Percentiles rank a stretch among this genome's conserved stretches.
These are phyloP conservation scores for Cyclostephanos tholiformis DNA, from an alignment of 108 stramenopile species.

Conservation along the genomic window DNA sequence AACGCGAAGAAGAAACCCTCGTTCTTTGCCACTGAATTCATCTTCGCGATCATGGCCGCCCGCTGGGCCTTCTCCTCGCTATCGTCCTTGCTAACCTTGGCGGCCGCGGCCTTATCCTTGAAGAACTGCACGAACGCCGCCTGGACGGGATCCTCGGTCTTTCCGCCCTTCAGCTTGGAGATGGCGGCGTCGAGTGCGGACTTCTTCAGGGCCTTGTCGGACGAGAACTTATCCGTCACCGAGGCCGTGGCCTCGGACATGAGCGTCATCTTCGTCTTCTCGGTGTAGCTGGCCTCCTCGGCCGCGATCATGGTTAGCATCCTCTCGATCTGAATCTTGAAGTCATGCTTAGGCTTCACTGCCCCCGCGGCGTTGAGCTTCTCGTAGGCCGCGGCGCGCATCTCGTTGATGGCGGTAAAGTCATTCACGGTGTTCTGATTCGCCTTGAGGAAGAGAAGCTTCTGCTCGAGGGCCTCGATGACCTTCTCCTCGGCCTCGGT, in stretches of 20 bases:
- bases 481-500: conserved; percentile 80
- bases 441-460: conserved; percentile 76
- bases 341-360: conserved; percentile 86
- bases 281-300: conserved; percentile 70
- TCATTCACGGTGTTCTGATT: conserved; percentile 73
- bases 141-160: conserved; percentile 69
- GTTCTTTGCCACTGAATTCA: conserved; percentile 74
- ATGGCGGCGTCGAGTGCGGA: conserved; percentile 74
- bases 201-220: conserved; percentile 73
- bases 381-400: conserved; percentile 67
- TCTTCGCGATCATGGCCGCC: conserved; percentile 72
- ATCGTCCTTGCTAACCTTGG: conserved; percentile 67
- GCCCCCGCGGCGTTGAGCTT: conserved; percentile 83
- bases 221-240: conserved; percentile 66
- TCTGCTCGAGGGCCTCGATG: conserved; percentile 73
- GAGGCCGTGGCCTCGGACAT: conserved; percentile 82
- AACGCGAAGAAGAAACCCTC: conserved; percentile 83
- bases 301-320: conserved; percentile 72
- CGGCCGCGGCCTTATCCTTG: conserved; percentile 70
- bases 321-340: conserved; percentile 83
- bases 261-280: conserved; percentile 82
- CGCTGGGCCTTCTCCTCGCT: conserved; percentile 66
- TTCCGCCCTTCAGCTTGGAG: conserved; percentile 65
- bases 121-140: conserved; percentile 78
- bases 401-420: conserved; percentile 64